A percentile compares a stretch with the other conserved stretches of the same genome.
These are phyloP conservation scores for Xylariaceae sp. DNA, from an alignment of 2,329 filamentous ascomycete genomes.

Conservation along the genomic window DNA sequence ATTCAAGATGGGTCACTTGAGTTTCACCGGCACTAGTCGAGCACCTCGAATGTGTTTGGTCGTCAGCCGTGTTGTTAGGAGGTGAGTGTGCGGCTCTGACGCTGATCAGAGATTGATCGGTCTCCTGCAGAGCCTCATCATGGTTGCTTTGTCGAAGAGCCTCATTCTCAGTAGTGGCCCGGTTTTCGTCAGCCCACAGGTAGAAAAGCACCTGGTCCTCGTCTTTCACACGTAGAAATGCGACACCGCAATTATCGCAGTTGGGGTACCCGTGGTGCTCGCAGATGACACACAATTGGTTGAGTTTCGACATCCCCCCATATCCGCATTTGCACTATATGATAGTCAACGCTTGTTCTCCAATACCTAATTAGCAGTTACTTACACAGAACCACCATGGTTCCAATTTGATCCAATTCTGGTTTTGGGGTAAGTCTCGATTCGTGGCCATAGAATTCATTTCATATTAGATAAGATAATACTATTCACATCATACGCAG, in stretches of 20 bases:
- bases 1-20: neutral
- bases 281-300: conserved; percentile 3
- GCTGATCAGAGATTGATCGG: neutral
- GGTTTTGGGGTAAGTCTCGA: too few species aligned
- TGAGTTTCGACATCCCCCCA: conserved; percentile 7
- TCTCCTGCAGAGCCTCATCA: neutral
- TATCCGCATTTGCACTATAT: conserved; percentile 6
- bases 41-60: neutral
- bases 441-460: too few species aligned
- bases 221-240: neutral
- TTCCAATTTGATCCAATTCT: too few species aligned
- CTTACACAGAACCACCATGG: conserved; percentile 15
- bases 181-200: neutral
- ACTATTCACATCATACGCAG: too few species aligned
- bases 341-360: neutral
- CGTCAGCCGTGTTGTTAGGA: neutral
- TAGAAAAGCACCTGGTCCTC: neutral
- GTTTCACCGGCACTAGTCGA: neutral
- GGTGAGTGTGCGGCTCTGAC: conserved; percentile 6
- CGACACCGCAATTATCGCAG: conserved; percentile 3
- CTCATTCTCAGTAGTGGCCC: neutral
- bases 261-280: neutral
- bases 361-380: neutral
- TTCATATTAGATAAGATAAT: too few species aligned
- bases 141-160: conserved; percentile 3